Evolutionary conservation across 768 basidiomycete species (phyloP).

Genomic region (Pleurotus tuber-regium): DNA sequence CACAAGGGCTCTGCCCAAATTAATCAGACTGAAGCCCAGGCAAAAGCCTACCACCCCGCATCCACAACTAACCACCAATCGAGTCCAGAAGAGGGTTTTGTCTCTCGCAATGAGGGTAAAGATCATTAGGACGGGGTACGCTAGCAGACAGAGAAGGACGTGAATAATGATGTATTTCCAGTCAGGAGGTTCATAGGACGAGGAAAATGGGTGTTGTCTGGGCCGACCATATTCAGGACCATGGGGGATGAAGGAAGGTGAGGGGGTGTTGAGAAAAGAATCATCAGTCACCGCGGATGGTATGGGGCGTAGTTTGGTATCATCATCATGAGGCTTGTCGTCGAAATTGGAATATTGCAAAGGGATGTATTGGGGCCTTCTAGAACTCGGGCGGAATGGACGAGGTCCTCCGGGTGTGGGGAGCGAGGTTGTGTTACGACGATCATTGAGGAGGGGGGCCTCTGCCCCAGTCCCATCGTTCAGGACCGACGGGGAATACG

Average conservation of each 20-base stretch:
- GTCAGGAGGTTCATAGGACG: slow-evolving; percentile 30
- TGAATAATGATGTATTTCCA: slow-evolving; percentile 30
- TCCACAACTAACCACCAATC: slow-evolving; percentile 33
- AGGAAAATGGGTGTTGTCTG: slow-evolving; percentile 26
- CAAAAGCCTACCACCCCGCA: slow-evolving; percentile 30
- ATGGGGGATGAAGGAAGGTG: neutral
- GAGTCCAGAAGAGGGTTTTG: slow-evolving; percentile 38
- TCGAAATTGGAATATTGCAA: slow-evolving; percentile 2
- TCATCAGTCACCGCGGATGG: slow-evolving; percentile 1
- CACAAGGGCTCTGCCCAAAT: slow-evolving; percentile 26
- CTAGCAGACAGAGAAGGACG: slow-evolving; percentile 25
- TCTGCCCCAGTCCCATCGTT: neutral
- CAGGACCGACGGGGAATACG: neutral
- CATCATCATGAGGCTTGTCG: neutral
- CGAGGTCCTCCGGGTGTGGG: slow-evolving; percentile 6
- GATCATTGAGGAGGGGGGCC: slow-evolving; percentile 1
- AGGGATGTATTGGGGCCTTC: slow-evolving; percentile 2
- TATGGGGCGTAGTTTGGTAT: neutral
- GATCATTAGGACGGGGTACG: slow-evolving; percentile 32
- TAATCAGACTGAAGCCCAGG: slow-evolving; percentile 29
- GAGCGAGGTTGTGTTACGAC: slow-evolving; percentile 3
- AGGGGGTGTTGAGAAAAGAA: slow-evolving; percentile 4
- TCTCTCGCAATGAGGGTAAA: slow-evolving; percentile 26
- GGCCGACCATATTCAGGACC: neutral
- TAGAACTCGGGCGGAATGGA: slow-evolving; percentile 1